Evolutionary conservation across 768 basidiomycete genomes (phyloP).

Genomic region (Tubosaeta sp.): DNA sequence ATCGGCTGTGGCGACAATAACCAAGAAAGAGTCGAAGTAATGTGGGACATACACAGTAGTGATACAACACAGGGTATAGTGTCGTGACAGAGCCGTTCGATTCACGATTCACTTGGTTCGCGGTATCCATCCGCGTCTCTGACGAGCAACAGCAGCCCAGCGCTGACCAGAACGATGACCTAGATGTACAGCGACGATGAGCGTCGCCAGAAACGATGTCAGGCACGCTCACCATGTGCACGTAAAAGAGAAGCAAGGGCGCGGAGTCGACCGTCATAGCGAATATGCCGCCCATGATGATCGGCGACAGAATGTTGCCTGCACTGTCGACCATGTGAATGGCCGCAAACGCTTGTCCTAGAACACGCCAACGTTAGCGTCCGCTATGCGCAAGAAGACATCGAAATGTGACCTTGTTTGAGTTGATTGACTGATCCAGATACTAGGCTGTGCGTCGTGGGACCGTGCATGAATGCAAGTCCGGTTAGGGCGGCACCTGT

Average conservation of each 20-base stretch:
- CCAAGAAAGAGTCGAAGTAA: background rate
- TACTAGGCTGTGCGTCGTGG: constrained; percentile 23
- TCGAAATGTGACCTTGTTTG: constrained; percentile 21
- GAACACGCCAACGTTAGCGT: background rate
- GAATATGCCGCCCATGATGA: constrained; percentile 30
- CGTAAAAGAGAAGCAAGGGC: constrained; percentile 23
- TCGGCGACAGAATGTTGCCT: constrained; percentile 21
- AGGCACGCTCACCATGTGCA: constrained; percentile 17
- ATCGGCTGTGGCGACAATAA: background rate
- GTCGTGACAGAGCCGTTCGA: background rate
- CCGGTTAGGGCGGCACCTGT: constrained; percentile 21
- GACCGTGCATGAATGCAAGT: constrained; percentile 10
- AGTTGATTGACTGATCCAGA: constrained; percentile 26
- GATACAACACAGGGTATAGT: background rate
- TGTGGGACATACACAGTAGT: background rate
- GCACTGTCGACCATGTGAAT: constrained; percentile 24
- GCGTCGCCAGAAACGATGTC: background rate
- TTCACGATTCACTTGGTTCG: constrained; percentile 5
- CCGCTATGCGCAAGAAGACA: too few species aligned
- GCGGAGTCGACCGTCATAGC: constrained; percentile 18
- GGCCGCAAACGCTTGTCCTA: constrained; percentile 29
- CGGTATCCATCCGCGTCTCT: constrained; percentile 20
- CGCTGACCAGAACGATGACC: constrained; percentile 15
- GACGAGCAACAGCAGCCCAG: constrained; percentile 19
- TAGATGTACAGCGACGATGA: constrained; percentile 6